Evolutionary conservation across 148 eudicot species (phyloP), one percentile per base, ranked within the genome.

Genomic region (Dysphania ambrosioides): DNA sequence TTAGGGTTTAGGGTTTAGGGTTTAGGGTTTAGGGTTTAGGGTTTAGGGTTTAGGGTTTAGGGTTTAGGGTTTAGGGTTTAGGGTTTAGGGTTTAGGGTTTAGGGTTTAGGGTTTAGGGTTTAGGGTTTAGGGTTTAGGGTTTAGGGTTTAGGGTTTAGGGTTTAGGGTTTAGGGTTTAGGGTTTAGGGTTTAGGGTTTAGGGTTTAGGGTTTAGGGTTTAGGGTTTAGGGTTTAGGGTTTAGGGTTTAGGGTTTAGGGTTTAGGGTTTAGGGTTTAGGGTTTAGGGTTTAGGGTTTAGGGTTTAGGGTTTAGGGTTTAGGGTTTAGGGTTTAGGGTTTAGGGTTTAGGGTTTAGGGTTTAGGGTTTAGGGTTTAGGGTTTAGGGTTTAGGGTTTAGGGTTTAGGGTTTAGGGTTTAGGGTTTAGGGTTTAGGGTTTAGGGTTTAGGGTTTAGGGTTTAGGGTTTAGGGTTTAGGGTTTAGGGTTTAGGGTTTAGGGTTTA

Each of bases 341-440:
- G 77, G 71, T 75, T 75, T 75, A 49, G 63, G 78, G 41, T 65
- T 31, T n/a, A n/a, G 19, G 68, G 71, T 65, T 66, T 66, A 74
- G 66, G 73, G 63, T 78, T 77, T 77, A 77, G 79, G 79, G 79
- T 77, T 77, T 77, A 77, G 74, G 79, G 79, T 72, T 72, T 72
- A 77, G 74, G 79, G 79, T 77, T 77, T 70, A 71, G 75, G 80
- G 80, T 70, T 77, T 77, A 70, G 80, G 80, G 80, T 77, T 79
- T 79, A 74, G 78, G 82, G 77, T 74, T 79, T 74, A 74, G 82
- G 77, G 77, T 79, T 79, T 73, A 49, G 82, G 82, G 78, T 74
- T 79, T 73, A 69, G 82, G 82, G 78, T 79, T 79, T 73, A 69
- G 82, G 78, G 74, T 79, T 79, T 47, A 67, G 78, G 78, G 74